Conservation (phyloP, 75 land plant genomes). For the Larix kaempferi region DNA sequence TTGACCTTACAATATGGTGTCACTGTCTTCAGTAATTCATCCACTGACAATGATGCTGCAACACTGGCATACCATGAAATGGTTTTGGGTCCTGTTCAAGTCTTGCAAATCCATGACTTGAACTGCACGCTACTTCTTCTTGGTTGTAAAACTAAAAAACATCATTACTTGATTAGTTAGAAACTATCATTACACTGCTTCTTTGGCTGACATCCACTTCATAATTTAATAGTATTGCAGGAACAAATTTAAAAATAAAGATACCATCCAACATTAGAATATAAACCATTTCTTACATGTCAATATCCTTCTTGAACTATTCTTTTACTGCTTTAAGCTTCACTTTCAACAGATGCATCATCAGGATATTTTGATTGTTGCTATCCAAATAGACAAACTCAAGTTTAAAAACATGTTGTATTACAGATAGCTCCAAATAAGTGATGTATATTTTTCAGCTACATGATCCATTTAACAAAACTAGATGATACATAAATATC, state of each 20-base stretch:
- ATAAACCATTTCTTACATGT: conserved; percentile 68
- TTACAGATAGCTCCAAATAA: not conserved
- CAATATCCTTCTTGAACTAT: conserved; percentile 85
- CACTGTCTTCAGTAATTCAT: conserved; percentile 2
- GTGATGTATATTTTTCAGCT: not conserved
- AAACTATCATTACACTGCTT: too few species aligned
- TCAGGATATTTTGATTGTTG: conserved; percentile 29
- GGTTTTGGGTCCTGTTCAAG: conserved; percentile 31
- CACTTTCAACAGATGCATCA: conserved; percentile 23
- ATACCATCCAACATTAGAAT: not conserved
- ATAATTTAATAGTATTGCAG: not conserved
- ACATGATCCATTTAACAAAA: not conserved
- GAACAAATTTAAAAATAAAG: not conserved
- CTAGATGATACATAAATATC: not conserved
- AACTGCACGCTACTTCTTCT: conserved; percentile 71
- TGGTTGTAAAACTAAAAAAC: conserved; percentile 60
- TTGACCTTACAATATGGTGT: too few species aligned
- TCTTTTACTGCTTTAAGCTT: conserved; percentile 71
- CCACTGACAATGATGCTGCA: conserved; percentile 7
- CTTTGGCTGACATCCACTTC: not conserved
- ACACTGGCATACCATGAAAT: conserved; percentile 3
- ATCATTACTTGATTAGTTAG: not conserved
- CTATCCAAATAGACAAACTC: not conserved
- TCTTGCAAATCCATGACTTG: conserved; percentile 78
- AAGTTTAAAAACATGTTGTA: not conserved